Evolutionary conservation across 2,329 filamentous ascomycete species (phyloP), one percentile per base, ranked within the genome.

Genomic region (Furcasterigmium sp.): DNA sequence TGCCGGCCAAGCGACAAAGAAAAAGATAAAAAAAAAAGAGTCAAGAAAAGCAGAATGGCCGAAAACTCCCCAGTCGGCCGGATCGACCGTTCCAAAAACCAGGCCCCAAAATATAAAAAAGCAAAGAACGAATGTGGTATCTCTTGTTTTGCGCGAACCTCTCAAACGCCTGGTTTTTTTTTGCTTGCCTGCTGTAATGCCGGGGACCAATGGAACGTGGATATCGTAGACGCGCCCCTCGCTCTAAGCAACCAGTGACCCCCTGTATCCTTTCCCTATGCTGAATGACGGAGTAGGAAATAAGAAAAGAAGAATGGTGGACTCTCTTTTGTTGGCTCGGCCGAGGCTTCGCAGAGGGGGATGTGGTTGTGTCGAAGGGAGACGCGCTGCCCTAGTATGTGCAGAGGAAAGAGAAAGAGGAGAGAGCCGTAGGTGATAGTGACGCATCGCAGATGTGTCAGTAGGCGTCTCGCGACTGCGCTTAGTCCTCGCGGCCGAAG

Each of bases 21-120:
- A 44, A 48, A 49, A 13, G 41, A 50, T 43, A 50, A 32, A 25
- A 42, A 37, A 32, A 29, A 29, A 45, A 43, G 7, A 7, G 23
- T n/a, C n/a, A n/a, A n/a, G n/a, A n/a, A n/a, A n/a, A n/a, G n/a
- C n/a, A n/a, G n/a, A n/a, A n/a, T n/a, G n/a, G n/a, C n/a, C n/a
- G n/a, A n/a, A n/a, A n/a, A n/a, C n/a, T n/a, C n/a, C n/a, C n/a
- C n/a, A n/a, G n/a, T n/a, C n/a, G n/a, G n/a, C n/a, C n/a, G n/a
- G n/a, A n/a, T n/a, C 23, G 23, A 26, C 23, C 23, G 7, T 11
- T 26, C 23, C 23, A 26, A 26, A 26, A 26, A n/a, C n/a, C n/a
- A n/a, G n/a, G n/a, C n/a, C n/a, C n/a, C n/a, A n/a, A n/a, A n/a
- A n/a, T n/a, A n/a, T n/a, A n/a, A n/a, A n/a, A n/a, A 7, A 7